These are phyloP conservation scores for Exsudoporus frostii DNA, from an alignment of 768 basidiomycete genomes.

Conservation along the genomic window DNA sequence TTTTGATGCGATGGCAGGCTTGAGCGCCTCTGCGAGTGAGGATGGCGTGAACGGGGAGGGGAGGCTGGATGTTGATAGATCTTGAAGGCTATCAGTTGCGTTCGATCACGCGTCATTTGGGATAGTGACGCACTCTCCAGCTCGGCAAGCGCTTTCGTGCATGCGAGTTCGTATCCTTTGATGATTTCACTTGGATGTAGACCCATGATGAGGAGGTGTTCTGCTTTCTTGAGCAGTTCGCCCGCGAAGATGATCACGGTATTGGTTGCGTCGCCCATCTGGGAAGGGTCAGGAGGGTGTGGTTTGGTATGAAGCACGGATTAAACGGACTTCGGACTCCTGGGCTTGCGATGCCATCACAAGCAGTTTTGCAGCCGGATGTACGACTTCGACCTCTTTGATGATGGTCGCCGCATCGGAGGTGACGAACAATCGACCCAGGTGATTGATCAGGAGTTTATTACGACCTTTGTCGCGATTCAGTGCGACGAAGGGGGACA, in stretches of 20 bases:
- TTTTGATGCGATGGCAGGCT: conserved; percentile 93
- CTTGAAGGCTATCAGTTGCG: conserved; percentile 37
- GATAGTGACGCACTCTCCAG: conserved; percentile 77
- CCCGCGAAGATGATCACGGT: conserved; percentile 93
- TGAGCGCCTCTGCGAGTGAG: conserved; percentile 71
- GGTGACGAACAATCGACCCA: conserved; percentile 93
- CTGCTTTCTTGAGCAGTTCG: conserved; percentile 91
- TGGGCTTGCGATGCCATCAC: conserved; percentile 98
- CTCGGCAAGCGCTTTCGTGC: conserved; percentile 77
- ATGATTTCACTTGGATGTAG: conserved; percentile 95
- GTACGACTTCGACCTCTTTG: conserved; percentile 95
- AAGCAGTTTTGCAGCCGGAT: conserved; percentile 98
- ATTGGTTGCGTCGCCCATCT: conserved; percentile 99
- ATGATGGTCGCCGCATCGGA: conserved; percentile 99
- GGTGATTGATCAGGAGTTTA: conserved; percentile 96
- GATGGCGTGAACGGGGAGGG: conserved; percentile 69
- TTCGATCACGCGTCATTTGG: conserved; percentile 4
- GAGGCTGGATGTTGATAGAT: conserved; percentile 64
- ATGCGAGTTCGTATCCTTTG: conserved; percentile 92
- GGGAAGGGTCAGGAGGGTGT: conserved; percentile 6
- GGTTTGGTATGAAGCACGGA: not conserved
- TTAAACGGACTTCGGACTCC: conserved; percentile 74
- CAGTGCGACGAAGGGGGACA: not conserved
- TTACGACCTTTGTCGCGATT: conserved; percentile 67
- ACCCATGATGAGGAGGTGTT: conserved; percentile 91